A percentile compares a stretch with the other conserved stretches of the same genome.
These are phyloP conservation scores for Striga hermonthica DNA, from an alignment of 305 asterid genomes.

Conservation along the genomic window DNA sequence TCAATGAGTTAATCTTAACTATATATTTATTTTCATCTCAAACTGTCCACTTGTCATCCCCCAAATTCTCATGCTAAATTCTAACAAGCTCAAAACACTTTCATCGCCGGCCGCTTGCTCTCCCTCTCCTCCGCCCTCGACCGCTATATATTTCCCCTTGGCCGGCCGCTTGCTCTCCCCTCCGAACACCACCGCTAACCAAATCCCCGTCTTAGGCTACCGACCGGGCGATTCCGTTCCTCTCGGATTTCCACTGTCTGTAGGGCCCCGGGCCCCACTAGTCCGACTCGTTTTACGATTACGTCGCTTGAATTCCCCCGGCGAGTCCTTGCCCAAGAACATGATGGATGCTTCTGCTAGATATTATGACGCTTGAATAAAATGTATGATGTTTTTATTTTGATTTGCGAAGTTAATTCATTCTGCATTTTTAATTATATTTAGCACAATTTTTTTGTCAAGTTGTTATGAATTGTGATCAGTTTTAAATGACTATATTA, in stretches of 20 bases:
- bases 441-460: background rate
- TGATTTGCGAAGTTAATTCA: background rate
- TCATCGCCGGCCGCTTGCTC: too few species aligned
- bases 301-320: background rate
- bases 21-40: too few species aligned
- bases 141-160: conserved; percentile 19
- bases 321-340: background rate
- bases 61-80: too few species aligned
- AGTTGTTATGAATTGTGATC: background rate
- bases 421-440: background rate
- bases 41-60: too few species aligned
- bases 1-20: too few species aligned
- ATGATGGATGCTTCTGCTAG: conserved; percentile 8
- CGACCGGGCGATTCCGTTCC: background rate
- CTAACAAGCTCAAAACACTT: too few species aligned
- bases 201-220: background rate
- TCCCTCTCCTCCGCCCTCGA: conserved; percentile 25
- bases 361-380: background rate
- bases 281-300: background rate
- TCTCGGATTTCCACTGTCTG: conserved; percentile 4
- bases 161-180: conserved; percentile 26
- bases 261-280: background rate
- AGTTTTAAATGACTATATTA: background rate
- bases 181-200: background rate
- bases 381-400: background rate